Evolutionary conservation across 768 basidiomycete species (phyloP), one percentile per base, ranked within the genome.

Genomic region (Boletus vermiculosoides): DNA sequence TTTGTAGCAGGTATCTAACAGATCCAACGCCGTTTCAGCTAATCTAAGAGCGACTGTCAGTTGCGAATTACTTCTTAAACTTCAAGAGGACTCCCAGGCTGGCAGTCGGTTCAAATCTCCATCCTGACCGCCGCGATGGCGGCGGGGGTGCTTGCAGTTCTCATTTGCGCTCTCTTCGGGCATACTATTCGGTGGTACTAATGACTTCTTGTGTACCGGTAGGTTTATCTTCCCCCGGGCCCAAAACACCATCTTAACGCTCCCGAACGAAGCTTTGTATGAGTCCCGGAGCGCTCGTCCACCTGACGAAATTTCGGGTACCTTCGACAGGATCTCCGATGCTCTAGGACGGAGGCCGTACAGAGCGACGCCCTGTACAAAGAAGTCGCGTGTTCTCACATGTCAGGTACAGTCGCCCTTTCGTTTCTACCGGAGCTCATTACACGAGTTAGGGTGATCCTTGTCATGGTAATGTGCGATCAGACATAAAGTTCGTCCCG

Each of bases 81-180:
- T 16, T 52, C 48, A 31, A 52, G 46, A 25, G 46, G 57, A n/a
- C 51, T 57, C 55, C 20, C 42, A 28, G 28, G 25, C 23, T 44
- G n/a, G 5, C 2, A 20, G 23, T 45, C 39, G n/a, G 57, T 49
- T 41, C 50, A 50, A 54, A 69, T 68, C 52, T 66, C 58, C 58
- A 63, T 63, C 50, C 47, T 58, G 37, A 10, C 64, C 61, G 65
- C 67, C 50, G 61, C 66, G 67, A 69, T 55, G 67, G 66, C 67
- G 54, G 57, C 66, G 66, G 66, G 58, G 56, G 18, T 52, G 20
- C 45, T 25, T 12, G 33, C 37, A 40, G 50, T 59, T 66, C 65
- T 57, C 10, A 55, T 55, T 12, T 63, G 61, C 66, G 67, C 50
- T 55, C 55, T 58, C 56, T 18, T 33, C 67, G 66, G 66, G 31